phyloP scores from a whole-genome alignment of 2,329 filamentous ascomycete species.

The Phoma sp. region DNA sequence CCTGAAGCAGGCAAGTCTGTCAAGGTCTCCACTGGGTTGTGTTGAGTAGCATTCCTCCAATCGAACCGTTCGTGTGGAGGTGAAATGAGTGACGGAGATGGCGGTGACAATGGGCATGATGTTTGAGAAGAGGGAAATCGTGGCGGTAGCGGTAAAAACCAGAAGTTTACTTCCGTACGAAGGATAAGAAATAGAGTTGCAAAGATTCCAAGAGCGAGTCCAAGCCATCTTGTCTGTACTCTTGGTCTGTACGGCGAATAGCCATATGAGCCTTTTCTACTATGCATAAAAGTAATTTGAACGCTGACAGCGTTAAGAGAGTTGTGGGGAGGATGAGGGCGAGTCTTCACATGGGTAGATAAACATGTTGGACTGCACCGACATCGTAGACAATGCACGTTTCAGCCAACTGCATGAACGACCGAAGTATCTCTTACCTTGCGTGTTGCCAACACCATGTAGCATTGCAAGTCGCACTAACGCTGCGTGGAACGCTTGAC shows the following conservation, averaged over 20 bases:
- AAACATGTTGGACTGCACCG: neutral
- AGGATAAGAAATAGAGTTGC: slow-evolving; percentile 17
- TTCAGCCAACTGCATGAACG: slow-evolving; percentile 9
- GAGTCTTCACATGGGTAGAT: slow-evolving; percentile 8
- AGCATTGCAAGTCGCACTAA: slow-evolving; percentile 16
- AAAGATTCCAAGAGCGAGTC: slow-evolving; percentile 18
- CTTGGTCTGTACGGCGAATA: slow-evolving; percentile 14
- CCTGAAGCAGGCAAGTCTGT: slow-evolving; percentile 75
- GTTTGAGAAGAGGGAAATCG: slow-evolving; percentile 16
- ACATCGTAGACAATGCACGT: slow-evolving; percentile 8
- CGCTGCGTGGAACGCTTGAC: slow-evolving; percentile 11
- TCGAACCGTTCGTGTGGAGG: slow-evolving; percentile 14
- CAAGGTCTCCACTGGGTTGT: slow-evolving; percentile 59
- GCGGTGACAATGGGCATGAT: slow-evolving; percentile 23
- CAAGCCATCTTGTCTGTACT: slow-evolving; percentile 21
- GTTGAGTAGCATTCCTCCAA: slow-evolving; percentile 23
- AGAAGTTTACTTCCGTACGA: slow-evolving; percentile 3
- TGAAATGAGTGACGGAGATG: slow-evolving; percentile 16
- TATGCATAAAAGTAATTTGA: slow-evolving; percentile 11
- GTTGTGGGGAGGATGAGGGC: neutral
- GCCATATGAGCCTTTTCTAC: slow-evolving; percentile 18
- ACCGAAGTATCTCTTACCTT: slow-evolving; percentile 2
- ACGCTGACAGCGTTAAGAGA: neutral
- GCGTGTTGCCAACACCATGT: neutral
- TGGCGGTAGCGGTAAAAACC: slow-evolving; percentile 17